Evolutionary conservation across 129 eudicot genomes (phyloP).

Genomic region (Escallonia herrerae): DNA sequence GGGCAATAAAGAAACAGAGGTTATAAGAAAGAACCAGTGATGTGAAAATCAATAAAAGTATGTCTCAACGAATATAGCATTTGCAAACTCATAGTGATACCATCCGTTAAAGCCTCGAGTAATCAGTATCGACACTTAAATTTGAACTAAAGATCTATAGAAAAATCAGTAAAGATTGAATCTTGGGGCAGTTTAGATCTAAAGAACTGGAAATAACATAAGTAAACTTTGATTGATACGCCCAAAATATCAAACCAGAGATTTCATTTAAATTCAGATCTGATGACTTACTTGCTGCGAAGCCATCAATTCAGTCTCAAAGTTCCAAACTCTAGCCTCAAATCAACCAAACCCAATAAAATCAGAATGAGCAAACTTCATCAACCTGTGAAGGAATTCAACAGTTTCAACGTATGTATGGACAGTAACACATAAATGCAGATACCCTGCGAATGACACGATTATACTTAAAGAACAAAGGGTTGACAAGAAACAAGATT

Average conservation of each 20-base stretch:
- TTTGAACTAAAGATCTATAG: not conserved
- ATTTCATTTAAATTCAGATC: conserved; percentile 21
- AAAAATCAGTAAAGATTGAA: conserved; percentile 17
- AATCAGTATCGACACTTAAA: not conserved
- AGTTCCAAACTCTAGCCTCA: not conserved
- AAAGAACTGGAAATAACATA: conserved; percentile 15
- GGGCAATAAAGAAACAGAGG: no score
- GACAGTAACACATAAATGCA: no score
- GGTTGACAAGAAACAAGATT: conserved; percentile 7
- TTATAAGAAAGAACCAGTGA: no score
- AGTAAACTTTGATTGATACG: conserved; percentile 7
- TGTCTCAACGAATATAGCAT: no score
- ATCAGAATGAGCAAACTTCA: not conserved
- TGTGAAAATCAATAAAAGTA: no score
- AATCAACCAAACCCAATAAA: conserved; percentile 4
- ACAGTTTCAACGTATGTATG: not conserved
- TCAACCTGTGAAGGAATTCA: not conserved
- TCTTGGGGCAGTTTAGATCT: conserved; percentile 34
- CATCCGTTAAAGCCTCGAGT: no score
- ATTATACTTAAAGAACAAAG: not conserved
- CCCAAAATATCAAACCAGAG: not conserved
- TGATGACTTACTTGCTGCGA: conserved; percentile 33
- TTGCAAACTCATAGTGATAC: no score
- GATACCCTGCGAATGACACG: no score
- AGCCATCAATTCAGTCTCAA: conserved; percentile 16